Evolutionary conservation across 1,139 yeast genomes (phyloP).

Genomic region (Hansenula lynferdii): DNA sequence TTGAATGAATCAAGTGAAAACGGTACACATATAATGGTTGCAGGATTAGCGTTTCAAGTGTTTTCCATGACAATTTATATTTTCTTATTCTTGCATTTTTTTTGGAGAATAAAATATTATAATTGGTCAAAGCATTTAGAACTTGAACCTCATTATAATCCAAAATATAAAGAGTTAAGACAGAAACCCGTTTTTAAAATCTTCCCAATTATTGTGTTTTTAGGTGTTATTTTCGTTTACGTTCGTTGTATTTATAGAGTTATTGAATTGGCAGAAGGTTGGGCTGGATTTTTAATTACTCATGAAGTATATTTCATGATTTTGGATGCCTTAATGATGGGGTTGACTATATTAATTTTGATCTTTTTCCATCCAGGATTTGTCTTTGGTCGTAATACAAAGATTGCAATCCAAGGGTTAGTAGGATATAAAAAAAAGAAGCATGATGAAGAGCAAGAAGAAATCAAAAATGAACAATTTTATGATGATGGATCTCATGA

Average conservation of each 20-base stretch:
- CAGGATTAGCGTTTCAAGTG: conserved; percentile 78
- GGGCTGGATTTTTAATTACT: conserved; percentile 61
- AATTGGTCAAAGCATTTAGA: conserved; percentile 1
- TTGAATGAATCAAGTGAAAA: conserved; percentile 30
- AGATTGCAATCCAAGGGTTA: conserved; percentile 4
- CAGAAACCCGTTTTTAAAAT: conserved; percentile 29
- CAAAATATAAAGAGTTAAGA: conserved; percentile 16
- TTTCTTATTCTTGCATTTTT: conserved; percentile 49
- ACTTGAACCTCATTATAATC: conserved; percentile 22
- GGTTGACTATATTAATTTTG: conserved; percentile 37
- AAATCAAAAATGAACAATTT: too few species aligned
- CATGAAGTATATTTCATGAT: conserved; percentile 73
- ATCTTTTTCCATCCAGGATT: conserved; percentile 63
- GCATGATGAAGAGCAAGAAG: not conserved
- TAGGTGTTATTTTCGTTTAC: conserved; percentile 54
- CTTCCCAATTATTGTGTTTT: conserved; percentile 47
- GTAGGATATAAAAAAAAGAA: not conserved
- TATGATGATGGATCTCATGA: too few species aligned
- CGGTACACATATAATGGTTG: conserved; percentile 79
- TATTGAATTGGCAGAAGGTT: conserved; percentile 75
- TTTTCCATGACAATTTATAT: conserved; percentile 65
- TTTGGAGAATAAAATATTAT: conserved; percentile 33
- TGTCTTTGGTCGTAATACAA: conserved; percentile 38
- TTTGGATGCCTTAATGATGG: conserved; percentile 71
- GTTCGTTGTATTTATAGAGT: conserved; percentile 79